A percentile compares a stretch with the other conserved stretches of the same genome.
Conservation (phyloP, 768 basidiomycete species). For the Hygrophorus russula region DNA sequence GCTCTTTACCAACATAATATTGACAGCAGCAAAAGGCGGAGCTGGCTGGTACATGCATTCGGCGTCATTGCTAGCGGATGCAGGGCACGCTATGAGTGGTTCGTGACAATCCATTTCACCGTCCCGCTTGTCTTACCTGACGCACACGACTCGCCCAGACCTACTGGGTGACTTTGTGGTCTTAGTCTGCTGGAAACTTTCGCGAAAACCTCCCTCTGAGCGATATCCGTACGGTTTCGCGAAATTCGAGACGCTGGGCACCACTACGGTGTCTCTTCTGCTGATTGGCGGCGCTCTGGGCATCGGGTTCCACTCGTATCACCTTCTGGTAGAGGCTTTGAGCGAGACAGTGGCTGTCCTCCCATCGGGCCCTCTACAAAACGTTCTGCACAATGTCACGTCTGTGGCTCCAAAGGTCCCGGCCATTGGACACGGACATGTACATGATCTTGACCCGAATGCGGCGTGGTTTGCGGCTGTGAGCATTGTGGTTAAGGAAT, state of each 20-base stretch:
- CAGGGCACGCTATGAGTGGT: slow-evolving; percentile 87
- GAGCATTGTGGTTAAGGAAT: slow-evolving; percentile 81
- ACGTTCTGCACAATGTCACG: slow-evolving; percentile 47
- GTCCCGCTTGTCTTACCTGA: slow-evolving; percentile 6
- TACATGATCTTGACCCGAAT: slow-evolving; percentile 71
- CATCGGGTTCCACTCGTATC: slow-evolving; percentile 85
- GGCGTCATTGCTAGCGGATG: slow-evolving; percentile 85
- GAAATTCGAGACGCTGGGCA: slow-evolving; percentile 94
- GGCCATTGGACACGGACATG: slow-evolving; percentile 41
- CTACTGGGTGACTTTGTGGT: slow-evolving; percentile 87
- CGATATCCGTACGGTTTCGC: slow-evolving; percentile 82
- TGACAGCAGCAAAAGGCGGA: slow-evolving; percentile 75
- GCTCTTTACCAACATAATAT: slow-evolving; percentile 65
- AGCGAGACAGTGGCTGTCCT: slow-evolving; percentile 52
- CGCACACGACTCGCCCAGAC: slow-evolving; percentile 30
- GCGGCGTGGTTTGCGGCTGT: slow-evolving; percentile 93
- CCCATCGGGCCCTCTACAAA: slow-evolving; percentile 52
- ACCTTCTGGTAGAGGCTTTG: slow-evolving; percentile 69
- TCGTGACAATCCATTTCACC: slow-evolving; percentile 16
- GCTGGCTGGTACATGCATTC: slow-evolving; percentile 90
- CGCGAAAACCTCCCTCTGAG: slow-evolving; percentile 67
- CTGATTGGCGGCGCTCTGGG: slow-evolving; percentile 77
- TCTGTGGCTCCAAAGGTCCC: slow-evolving; percentile 45
- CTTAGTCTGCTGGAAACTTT: slow-evolving; percentile 79
- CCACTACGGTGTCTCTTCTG: slow-evolving; percentile 79